Evolutionary conservation across 2,329 filamentous ascomycete species (phyloP), one percentile per base, ranked within the genome.

Genomic region (Sarocladiaceae sp.): DNA sequence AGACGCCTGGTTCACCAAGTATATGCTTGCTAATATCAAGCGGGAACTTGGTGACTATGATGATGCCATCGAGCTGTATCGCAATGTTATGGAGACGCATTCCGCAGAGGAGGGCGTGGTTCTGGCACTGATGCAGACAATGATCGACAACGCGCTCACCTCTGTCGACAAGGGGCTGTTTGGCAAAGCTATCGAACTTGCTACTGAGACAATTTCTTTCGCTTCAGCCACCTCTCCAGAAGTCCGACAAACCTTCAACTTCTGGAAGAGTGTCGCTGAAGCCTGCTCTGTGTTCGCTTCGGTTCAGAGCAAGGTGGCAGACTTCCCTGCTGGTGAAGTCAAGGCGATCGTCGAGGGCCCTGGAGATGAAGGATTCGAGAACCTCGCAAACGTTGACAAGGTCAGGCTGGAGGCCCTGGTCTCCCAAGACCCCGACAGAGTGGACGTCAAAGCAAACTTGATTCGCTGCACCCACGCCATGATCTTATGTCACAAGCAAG

Each of bases 11-110:
- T 99, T 97, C 66, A 92, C 92, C 7, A 90, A 90, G 64, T 97
- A 97, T 67, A 95, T 99, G 86, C 81, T 97, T 55, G 92, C 90
- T 36, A 97, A 99, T 62, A 89, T 99, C 52, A 90, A 91, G 66
- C 84, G 92, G 51, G 93, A 97, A 64, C 77, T 97, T 46, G 91
- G 90, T n/a, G 86, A 95, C 37, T 96, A 87, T 60, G 88, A 96
- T 54, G 84, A 88, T 52, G 89, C 94, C 0, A 88, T 96, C 54
- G 66, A 73, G 23, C 81, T 90, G 5, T 96, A 97, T 62, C 79
- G 83, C 59, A 73, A 79, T 11, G 90, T 97, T 7, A 77, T 96
- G 46, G 70, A 75, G 20, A 75, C 78, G 11, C 84, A 86, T 17
- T 81, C 86, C 0, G 73, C 77, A 18, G 94, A 99, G 64, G 88